A percentile compares a stretch with the other conserved stretches of the same genome.
These are phyloP conservation scores for Ophiocordyceps sinensis DNA, from an alignment of 2,329 filamentous ascomycete genomes.

Conservation along the genomic window DNA sequence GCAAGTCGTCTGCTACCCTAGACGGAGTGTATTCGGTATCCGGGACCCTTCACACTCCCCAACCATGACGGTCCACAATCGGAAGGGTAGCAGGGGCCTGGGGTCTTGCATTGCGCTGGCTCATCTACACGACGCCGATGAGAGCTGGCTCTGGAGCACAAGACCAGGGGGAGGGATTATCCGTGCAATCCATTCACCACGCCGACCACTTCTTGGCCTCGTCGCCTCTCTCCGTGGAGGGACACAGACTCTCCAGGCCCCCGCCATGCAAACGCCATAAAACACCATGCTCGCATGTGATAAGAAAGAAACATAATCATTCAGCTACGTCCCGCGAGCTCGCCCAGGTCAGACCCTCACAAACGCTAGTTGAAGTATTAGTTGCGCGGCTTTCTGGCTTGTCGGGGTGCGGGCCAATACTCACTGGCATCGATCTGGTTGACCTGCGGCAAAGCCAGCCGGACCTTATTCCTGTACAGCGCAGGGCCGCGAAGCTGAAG, in stretches of 20 bases:
- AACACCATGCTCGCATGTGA: slow-evolving; percentile 1
- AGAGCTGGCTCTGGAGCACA: too few species aligned
- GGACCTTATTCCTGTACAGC: slow-evolving; percentile 86
- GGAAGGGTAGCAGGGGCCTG: too few species aligned
- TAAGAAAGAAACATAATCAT: not conserved
- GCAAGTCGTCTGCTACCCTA: too few species aligned
- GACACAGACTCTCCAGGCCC: not conserved
- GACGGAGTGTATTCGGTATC: too few species aligned
- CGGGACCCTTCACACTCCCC: too few species aligned
- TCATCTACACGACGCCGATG: too few species aligned
- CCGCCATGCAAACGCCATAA: slow-evolving; percentile 1
- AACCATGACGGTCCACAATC: too few species aligned
- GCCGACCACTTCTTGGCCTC: not conserved
- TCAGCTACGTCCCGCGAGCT: too few species aligned
- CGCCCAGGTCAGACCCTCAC: slow-evolving; percentile 11
- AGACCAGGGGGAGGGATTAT: too few species aligned
- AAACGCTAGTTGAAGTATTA: slow-evolving; percentile 12
- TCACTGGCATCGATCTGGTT: slow-evolving; percentile 94
- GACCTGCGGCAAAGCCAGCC: slow-evolving; percentile 73
- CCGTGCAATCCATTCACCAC: too few species aligned
- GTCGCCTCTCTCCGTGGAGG: not conserved
- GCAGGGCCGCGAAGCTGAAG: slow-evolving; percentile 67
- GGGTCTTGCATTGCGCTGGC: too few species aligned
- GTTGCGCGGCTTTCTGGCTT: not conserved
- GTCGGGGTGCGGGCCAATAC: slow-evolving; percentile 23